Percentiles rank a stretch among this genome's conserved stretches.
Conservation (phyloP, 257 asterid genomes). For the Ligustrum vulgare region DNA sequence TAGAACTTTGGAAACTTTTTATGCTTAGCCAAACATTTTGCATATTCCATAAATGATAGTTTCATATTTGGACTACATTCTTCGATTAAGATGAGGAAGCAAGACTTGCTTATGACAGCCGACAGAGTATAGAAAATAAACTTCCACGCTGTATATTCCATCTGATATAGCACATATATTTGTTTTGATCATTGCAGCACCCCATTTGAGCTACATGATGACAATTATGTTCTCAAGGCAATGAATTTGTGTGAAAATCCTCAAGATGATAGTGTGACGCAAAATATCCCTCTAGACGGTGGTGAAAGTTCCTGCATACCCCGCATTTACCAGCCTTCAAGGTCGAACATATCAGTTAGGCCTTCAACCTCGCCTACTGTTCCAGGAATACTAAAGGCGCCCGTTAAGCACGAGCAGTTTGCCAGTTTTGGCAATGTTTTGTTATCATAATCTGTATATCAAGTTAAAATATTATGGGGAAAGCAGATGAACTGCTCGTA, state of each 20-base stretch:
- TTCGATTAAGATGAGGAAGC: conserved; percentile 2
- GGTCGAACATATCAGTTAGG: conserved; percentile 42
- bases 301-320: conserved; percentile 66
- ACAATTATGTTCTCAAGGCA: conserved; percentile 82
- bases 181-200: conserved; percentile 52
- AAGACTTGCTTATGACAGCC: neutral
- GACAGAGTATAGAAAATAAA: neutral
- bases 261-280: conserved; percentile 30
- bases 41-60: neutral
- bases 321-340: conserved; percentile 36
- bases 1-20: neutral
- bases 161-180: neutral
- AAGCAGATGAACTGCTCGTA: neutral
- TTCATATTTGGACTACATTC: neutral
- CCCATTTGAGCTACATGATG: conserved; percentile 95
- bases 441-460: conserved; percentile 37
- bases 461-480: conserved; percentile 10
- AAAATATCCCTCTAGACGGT: conserved; percentile 35
- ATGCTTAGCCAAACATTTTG: neutral
- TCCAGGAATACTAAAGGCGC: conserved; percentile 79
- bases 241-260: conserved; percentile 65
- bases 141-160: neutral
- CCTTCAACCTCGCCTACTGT: conserved; percentile 63
- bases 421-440: conserved; percentile 18
- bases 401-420: conserved; percentile 65